Percentiles rank a stretch among this genome's conserved stretches.
Conservation (phyloP, 768 basidiomycete genomes). For the Cyclocybe cylindracea region DNA sequence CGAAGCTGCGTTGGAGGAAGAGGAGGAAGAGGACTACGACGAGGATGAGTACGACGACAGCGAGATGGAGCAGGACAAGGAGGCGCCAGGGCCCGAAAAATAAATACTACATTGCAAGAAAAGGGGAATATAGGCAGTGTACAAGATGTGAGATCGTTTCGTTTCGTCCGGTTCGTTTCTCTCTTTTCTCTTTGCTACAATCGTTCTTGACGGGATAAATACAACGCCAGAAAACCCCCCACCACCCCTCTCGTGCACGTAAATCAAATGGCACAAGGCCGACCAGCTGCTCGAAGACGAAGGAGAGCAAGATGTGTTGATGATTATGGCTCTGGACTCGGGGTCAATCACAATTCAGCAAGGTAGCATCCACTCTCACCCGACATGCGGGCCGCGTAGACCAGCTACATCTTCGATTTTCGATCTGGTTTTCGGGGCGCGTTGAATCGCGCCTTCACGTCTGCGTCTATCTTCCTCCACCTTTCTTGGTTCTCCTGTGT, state of each 20-base stretch:
- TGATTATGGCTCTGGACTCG: conserved; percentile 4
- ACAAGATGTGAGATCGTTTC: conserved; percentile 7
- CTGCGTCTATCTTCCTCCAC: conserved; percentile 55
- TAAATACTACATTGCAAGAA: conserved; percentile 14
- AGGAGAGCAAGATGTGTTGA: conserved; percentile 12
- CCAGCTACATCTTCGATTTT: conserved; percentile 55
- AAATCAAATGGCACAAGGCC: conserved; percentile 5
- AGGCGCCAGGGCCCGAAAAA: conserved; percentile 11
- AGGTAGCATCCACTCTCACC: conserved; percentile 12
- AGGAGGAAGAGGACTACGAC: conserved; percentile 53
- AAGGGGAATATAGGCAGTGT: background rate
- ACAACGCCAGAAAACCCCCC: conserved; percentile 20
- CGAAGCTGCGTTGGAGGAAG: conserved; percentile 74
- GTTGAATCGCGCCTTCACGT: conserved; percentile 51
- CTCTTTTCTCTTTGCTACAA: conserved; percentile 13
- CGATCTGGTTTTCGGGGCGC: conserved; percentile 36
- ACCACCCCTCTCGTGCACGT: conserved; percentile 4
- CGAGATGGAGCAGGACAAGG: conserved; percentile 27
- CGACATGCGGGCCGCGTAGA: conserved; percentile 7
- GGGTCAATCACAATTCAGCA: conserved; percentile 12
- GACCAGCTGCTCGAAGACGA: conserved; percentile 15
- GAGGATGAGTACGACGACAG: conserved; percentile 44
- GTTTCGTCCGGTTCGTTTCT: conserved; percentile 16
- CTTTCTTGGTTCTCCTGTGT: conserved; percentile 57
- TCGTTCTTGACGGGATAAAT: conserved; percentile 24